These are phyloP conservation scores for Tricladium varicosporioides DNA, from an alignment of 2,329 filamentous ascomycete genomes.

Conservation along the genomic window DNA sequence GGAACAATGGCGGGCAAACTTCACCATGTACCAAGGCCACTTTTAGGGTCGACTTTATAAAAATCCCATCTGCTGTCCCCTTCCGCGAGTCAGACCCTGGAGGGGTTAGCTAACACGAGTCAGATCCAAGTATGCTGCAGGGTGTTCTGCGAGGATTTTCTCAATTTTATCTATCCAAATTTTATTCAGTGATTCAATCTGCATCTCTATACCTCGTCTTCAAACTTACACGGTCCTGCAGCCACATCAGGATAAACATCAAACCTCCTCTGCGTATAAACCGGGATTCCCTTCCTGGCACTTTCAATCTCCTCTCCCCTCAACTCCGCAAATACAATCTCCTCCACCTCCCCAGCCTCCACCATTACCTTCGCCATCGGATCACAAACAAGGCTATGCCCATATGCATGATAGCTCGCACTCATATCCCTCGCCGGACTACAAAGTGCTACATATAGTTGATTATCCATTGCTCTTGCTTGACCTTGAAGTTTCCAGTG, in stretches of 20 bases:
- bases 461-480: constrained; percentile 87
- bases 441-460: constrained; percentile 90
- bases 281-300: constrained; percentile 78
- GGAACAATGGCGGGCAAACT: too few species aligned
- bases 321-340: constrained; percentile 72
- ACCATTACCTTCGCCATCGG: constrained; percentile 80
- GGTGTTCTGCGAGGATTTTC: too few species aligned
- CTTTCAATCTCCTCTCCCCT: constrained; percentile 67
- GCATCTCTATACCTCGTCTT: constrained; percentile 8
- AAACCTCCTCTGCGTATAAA: constrained; percentile 82
- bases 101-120: too few species aligned
- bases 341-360: constrained; percentile 76
- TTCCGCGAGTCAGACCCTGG: too few species aligned
- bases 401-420: constrained; percentile 84
- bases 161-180: too few species aligned
- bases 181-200: background rate
- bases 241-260: constrained; percentile 95
- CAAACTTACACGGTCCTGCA: constrained; percentile 44
- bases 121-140: too few species aligned
- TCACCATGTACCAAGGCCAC: too few species aligned
- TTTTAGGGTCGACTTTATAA: too few species aligned
- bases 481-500: constrained; percentile 87
- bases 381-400: constrained; percentile 85
- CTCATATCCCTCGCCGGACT: constrained; percentile 79
- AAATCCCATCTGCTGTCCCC: too few species aligned